These are phyloP conservation scores for Phanerochaete carnosa DNA, from an alignment of 768 basidiomycete species.

Conservation along the genomic window DNA sequence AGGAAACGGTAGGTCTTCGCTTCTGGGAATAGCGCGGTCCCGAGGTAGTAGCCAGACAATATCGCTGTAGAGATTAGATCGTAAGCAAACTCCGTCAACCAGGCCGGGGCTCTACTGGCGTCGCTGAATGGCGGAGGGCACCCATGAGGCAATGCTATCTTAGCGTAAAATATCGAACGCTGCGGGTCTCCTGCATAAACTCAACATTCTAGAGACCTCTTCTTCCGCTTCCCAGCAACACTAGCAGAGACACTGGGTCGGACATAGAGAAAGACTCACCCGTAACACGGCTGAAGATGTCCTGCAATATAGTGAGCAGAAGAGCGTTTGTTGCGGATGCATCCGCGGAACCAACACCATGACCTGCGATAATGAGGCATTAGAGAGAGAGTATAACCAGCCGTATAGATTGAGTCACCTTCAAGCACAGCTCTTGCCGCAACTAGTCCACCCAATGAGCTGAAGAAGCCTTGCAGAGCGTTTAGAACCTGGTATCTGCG, in stretches of 20 bases:
- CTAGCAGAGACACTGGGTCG: no score
- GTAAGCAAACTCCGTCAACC: neutral
- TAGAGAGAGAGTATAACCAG: neutral
- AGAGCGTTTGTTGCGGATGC: constrained; percentile 66
- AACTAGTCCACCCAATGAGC: constrained; percentile 57
- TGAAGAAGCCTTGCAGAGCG: constrained; percentile 67
- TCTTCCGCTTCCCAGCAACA: no score
- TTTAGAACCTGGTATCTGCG: constrained; percentile 64
- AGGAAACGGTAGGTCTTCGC: constrained; percentile 67
- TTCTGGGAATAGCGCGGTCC: constrained; percentile 64
- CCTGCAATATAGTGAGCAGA: constrained; percentile 62
- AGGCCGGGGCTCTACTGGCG: no score
- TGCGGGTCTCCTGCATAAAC: no score
- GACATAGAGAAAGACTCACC: constrained; percentile 47
- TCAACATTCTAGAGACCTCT: no score
- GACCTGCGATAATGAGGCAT: constrained; percentile 36
- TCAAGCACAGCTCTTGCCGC: constrained; percentile 67
- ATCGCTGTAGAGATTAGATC: constrained; percentile 44
- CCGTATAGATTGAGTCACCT: constrained; percentile 34
- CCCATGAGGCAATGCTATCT: no score
- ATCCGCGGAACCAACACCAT: constrained; percentile 67
- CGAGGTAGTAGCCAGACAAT: constrained; percentile 55
- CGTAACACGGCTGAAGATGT: constrained; percentile 58
- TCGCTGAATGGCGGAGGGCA: no score
- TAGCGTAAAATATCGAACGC: no score